phyloP scores from a whole-genome alignment of 2,329 filamentous ascomycete genomes.

The Lachnellula arida region DNA sequence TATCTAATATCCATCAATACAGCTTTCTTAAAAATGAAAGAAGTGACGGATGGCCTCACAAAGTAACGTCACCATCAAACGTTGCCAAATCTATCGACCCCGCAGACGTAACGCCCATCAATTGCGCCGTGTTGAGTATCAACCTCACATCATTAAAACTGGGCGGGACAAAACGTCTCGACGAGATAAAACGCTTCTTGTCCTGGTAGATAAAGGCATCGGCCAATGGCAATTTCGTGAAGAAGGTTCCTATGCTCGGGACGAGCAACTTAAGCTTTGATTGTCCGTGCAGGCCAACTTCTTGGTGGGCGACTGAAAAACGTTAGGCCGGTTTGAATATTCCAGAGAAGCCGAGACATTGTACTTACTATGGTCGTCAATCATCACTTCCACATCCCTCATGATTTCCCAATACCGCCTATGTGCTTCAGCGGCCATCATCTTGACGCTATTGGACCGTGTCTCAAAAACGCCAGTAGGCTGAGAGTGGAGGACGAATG shows the following conservation, averaged over 20 bases:
- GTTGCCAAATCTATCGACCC: conserved; percentile 80
- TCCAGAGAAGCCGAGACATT: not conserved
- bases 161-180: conserved; percentile 85
- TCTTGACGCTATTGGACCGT: conserved; percentile 56
- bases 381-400: conserved; percentile 84
- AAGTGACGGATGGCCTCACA: conserved; percentile 49
- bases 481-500: conserved; percentile 94
- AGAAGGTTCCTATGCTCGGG: conserved; percentile 87
- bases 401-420: conserved; percentile 92
- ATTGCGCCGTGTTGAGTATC: conserved; percentile 89
- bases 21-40: conserved; percentile 58
- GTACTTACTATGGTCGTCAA: conserved; percentile 78
- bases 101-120: conserved; percentile 77
- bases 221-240: conserved; percentile 80
- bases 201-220: conserved; percentile 93
- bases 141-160: conserved; percentile 96
- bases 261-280: conserved; percentile 93
- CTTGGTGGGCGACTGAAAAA: conserved; percentile 64
- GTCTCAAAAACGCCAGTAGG: conserved; percentile 80
- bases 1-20: conserved; percentile 43
- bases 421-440: conserved; percentile 77
- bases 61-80: conserved; percentile 95
- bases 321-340: not conserved
- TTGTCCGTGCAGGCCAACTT: conserved; percentile 57
- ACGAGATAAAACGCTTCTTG: conserved; percentile 77